These are phyloP conservation scores for Amborella trichopoda DNA, from an alignment of 164 flowering plant species.

Conservation along the genomic window DNA sequence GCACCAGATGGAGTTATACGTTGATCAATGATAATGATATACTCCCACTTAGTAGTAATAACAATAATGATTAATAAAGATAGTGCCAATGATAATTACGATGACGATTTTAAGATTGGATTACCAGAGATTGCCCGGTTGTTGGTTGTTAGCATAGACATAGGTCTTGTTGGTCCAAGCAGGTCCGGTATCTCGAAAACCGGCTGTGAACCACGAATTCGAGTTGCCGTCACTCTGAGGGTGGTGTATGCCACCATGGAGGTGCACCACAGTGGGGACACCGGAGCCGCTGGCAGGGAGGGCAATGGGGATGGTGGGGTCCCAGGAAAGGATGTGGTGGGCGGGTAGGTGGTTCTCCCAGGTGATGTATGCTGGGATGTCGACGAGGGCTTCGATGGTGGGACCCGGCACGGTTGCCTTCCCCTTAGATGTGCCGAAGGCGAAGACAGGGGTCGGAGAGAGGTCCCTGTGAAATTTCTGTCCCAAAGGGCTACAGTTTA, in stretches of 20 bases:
- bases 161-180: constrained; percentile 29
- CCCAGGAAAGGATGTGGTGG: constrained; percentile 47
- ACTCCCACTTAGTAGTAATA: too few species aligned
- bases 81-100: too few species aligned
- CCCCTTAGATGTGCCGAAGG: constrained; percentile 29
- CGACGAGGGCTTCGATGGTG: constrained; percentile 38
- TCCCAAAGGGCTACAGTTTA: neutral
- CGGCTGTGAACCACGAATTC: constrained; percentile 38
- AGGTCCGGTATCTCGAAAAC: constrained; percentile 30
- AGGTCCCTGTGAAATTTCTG: constrained; percentile 81
- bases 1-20: too few species aligned
- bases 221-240: constrained; percentile 41
- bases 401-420: constrained; percentile 51
- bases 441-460: constrained; percentile 41
- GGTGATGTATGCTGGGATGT: constrained; percentile 21
- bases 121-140: constrained; percentile 47
- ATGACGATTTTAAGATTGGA: too few species aligned
- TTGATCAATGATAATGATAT: too few species aligned
- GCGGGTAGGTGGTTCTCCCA: constrained; percentile 45
- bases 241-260: constrained; percentile 42
- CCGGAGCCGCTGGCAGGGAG: constrained; percentile 15
- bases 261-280: constrained; percentile 45
- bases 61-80: too few species aligned
- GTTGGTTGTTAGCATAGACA: constrained; percentile 32
- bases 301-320: constrained; percentile 48